phyloP scores from a whole-genome alignment of 768 basidiomycete species.

The Boletus rubroflammeus region DNA sequence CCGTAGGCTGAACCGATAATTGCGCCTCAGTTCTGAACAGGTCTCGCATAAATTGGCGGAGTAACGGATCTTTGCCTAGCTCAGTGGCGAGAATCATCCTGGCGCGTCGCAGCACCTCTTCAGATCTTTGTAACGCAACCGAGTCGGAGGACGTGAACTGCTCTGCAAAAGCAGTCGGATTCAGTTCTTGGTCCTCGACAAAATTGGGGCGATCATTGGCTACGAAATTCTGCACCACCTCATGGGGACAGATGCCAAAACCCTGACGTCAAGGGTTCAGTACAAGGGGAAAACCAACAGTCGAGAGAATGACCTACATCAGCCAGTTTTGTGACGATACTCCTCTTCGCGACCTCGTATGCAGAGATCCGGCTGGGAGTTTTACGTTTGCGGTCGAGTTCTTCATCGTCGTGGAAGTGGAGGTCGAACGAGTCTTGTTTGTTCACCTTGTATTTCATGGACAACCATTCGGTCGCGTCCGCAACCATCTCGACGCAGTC shows the following conservation, averaged over 20 bases:
- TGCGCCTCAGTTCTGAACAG: slow-evolving; percentile 71
- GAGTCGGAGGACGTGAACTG: slow-evolving; percentile 77
- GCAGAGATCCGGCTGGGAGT: slow-evolving; percentile 80
- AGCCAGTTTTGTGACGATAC: slow-evolving; percentile 70
- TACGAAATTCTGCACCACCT: slow-evolving; percentile 83
- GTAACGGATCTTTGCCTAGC: slow-evolving; percentile 86
- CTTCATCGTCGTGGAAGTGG: slow-evolving; percentile 69
- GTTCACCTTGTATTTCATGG: slow-evolving; percentile 76
- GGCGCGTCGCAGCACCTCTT: slow-evolving; percentile 69
- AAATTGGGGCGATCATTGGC: slow-evolving; percentile 58
- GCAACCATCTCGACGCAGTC: slow-evolving; percentile 86
- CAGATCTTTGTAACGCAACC: slow-evolving; percentile 49
- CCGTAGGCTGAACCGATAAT: slow-evolving; percentile 81
- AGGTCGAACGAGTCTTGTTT: slow-evolving; percentile 61
- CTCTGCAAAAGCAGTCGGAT: slow-evolving; percentile 80
- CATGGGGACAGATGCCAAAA: slow-evolving; percentile 77
- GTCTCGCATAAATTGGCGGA: slow-evolving; percentile 74
- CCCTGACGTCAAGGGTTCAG: slow-evolving; percentile 44
- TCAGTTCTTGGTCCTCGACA: slow-evolving; percentile 76
- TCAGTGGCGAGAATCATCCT: slow-evolving; percentile 86
- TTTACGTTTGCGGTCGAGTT: slow-evolving; percentile 62
- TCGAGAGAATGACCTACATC: slow-evolving; percentile 48
- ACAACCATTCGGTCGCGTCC: slow-evolving; percentile 89
- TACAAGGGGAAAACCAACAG: background rate
- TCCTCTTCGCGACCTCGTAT: slow-evolving; percentile 82